phyloP scores from a whole-genome alignment of 179 eudicot species.

The Spinacia oleracea region DNA sequence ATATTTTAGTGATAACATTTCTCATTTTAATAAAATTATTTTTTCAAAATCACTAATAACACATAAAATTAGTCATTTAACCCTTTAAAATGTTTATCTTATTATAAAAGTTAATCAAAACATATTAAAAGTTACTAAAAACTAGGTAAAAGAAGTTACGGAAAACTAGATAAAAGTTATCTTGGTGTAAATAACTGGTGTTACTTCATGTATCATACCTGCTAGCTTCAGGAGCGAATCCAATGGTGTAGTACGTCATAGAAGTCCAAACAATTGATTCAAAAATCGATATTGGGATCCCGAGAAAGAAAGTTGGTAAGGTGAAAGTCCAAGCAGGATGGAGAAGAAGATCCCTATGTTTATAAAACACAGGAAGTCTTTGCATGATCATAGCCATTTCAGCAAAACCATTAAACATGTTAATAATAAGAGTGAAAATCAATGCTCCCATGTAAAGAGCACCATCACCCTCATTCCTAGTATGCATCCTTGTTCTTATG shows the following conservation, averaged over 20 bases:
- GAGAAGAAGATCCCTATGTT: slow-evolving; percentile 87
- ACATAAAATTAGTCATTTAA: too few species aligned
- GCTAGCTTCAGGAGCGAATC: slow-evolving; percentile 90
- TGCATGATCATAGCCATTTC: slow-evolving; percentile 72
- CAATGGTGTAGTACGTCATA: slow-evolving; percentile 81
- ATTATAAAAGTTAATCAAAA: too few species aligned
- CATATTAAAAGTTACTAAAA: too few species aligned
- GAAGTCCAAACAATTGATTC: slow-evolving; percentile 72
- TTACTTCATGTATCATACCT: slow-evolving; percentile 35
- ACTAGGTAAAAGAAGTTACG: too few species aligned
- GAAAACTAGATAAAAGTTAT: too few species aligned
- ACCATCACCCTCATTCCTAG: slow-evolving; percentile 68
- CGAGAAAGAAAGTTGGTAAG: slow-evolving; percentile 73
- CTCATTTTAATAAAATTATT: too few species aligned
- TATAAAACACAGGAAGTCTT: slow-evolving; percentile 89
- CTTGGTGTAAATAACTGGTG: too few species aligned
- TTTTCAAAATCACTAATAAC: too few species aligned
- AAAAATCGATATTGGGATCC: slow-evolving; percentile 73
- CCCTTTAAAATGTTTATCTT: too few species aligned
- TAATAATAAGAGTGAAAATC: slow-evolving; percentile 59
- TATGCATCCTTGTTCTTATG: slow-evolving; percentile 59
- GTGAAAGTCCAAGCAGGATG: slow-evolving; percentile 91
- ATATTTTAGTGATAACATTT: too few species aligned
- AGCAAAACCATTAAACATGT: slow-evolving; percentile 91
- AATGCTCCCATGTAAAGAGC: slow-evolving; percentile 78